Percentiles rank a stretch among this genome's conserved stretches.
Evolutionary conservation across 345 rosid species (phyloP).

Genomic region (Gossypium mustelinum): DNA sequence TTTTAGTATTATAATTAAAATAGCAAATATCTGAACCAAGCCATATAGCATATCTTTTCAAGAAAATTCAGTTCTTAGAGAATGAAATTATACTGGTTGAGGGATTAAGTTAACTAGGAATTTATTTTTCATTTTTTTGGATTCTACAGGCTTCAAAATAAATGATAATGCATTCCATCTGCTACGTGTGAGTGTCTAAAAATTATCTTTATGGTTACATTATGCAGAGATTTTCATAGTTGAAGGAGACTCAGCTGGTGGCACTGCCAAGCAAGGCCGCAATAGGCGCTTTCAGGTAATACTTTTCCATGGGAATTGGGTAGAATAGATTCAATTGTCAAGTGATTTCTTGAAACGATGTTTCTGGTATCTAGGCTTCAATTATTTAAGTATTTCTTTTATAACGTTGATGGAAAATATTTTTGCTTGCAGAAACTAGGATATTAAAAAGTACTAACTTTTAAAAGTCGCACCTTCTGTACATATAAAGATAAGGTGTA

Average conservation of each 20-base stretch:
- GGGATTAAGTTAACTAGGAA: background rate
- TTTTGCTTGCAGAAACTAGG: too few relatives aligned
- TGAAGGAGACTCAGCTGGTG: constrained; percentile 99
- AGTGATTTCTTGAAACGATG: too few relatives aligned
- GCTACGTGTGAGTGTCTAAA: background rate
- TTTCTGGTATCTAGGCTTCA: too few relatives aligned
- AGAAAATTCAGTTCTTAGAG: background rate
- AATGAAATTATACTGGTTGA: background rate
- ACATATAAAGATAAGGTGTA: background rate
- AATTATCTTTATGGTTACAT: background rate
- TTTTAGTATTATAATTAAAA: background rate
- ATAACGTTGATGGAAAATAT: too few relatives aligned
- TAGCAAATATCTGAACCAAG: background rate
- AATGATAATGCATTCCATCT: background rate
- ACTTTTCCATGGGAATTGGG: background rate
- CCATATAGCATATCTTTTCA: too few relatives aligned
- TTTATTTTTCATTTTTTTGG: background rate
- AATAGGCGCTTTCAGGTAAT: constrained; percentile 96
- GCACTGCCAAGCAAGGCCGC: constrained; percentile 97
- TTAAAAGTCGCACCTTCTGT: background rate
- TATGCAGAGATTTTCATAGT: constrained; percentile 87
- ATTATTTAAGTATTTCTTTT: too few relatives aligned
- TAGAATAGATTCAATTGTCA: background rate
- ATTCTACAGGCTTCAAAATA: background rate
- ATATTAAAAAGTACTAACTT: background rate